Percentiles rank a stretch among this genome's conserved stretches.
These are phyloP conservation scores for Mortierella hygrophila DNA, from an alignment of 192 early-diverging fungal species.

Conservation along the genomic window DNA sequence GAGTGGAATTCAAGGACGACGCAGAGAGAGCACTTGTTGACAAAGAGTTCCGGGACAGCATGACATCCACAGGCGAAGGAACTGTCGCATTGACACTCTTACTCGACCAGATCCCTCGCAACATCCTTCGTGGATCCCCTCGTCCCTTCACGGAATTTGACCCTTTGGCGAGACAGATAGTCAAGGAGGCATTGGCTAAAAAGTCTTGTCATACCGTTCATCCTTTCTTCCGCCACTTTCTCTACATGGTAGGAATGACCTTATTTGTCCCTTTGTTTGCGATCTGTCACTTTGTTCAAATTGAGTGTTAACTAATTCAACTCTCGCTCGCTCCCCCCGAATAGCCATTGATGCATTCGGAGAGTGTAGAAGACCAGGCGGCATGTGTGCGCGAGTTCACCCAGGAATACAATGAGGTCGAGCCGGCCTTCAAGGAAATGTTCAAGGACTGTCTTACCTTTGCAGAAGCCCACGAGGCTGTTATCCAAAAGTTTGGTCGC, in stretches of 20 bases:
- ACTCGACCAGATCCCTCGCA: conserved; percentile 74
- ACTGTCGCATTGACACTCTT: conserved; percentile 60
- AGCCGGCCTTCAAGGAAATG: conserved; percentile 52
- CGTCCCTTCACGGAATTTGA: conserved; percentile 68
- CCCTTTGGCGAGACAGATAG: conserved; percentile 63
- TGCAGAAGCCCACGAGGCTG: conserved; percentile 60
- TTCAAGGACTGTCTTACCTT: conserved; percentile 54
- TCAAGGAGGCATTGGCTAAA: conserved; percentile 60
- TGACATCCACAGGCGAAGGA: conserved; percentile 25
- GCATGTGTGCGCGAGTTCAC: conserved; percentile 62
- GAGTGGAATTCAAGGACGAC: conserved; percentile 24
- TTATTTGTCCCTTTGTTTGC: neutral
- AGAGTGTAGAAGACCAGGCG: conserved; percentile 70
- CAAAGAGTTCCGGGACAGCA: conserved; percentile 11
- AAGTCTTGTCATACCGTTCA: conserved; percentile 64
- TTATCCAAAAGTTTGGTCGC: conserved; percentile 71
- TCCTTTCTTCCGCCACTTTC: conserved; percentile 62
- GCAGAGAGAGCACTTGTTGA: conserved; percentile 34
- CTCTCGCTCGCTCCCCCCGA: neutral
- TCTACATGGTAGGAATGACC: conserved; percentile 53
- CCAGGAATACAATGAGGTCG: conserved; percentile 43
- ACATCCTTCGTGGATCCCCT: conserved; percentile 70
- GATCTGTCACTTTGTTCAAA: neutral
- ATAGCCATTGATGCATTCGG: conserved; percentile 74
- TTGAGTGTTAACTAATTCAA: neutral